These are phyloP conservation scores for Dichomitus squalens DNA, from an alignment of 1,284 basidiomycete genomes.

Conservation along the genomic window DNA sequence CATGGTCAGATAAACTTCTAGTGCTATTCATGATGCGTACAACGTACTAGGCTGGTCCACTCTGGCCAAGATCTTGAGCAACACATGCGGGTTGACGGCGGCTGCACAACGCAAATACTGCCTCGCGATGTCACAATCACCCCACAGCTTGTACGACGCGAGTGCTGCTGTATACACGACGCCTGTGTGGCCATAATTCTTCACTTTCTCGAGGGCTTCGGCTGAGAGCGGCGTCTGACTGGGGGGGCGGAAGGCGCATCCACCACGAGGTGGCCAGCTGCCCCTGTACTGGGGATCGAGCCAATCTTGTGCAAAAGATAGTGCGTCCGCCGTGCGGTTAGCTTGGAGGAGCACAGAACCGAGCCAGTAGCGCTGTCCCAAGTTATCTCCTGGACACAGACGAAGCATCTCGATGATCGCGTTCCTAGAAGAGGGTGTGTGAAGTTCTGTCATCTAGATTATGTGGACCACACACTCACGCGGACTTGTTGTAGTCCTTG, in stretches of 20 bases:
- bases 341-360: slow-evolving; percentile 34
- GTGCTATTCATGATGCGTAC: neutral
- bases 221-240: slow-evolving; percentile 20
- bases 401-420: slow-evolving; percentile 42
- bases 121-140: slow-evolving; percentile 39
- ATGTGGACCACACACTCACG: slow-evolving; percentile 30
- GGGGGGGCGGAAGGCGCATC: slow-evolving; percentile 31
- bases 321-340: slow-evolving; percentile 32
- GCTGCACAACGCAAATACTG: slow-evolving; percentile 42
- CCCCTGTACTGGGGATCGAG: slow-evolving; percentile 16
- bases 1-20: neutral
- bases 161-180: slow-evolving; percentile 42
- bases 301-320: slow-evolving; percentile 37
- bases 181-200: slow-evolving; percentile 19
- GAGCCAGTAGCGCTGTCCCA: slow-evolving; percentile 36
- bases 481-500: slow-evolving; percentile 35
- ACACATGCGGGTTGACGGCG: slow-evolving; percentile 36
- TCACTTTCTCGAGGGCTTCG: slow-evolving; percentile 20
- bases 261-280: slow-evolving; percentile 26
- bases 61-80: slow-evolving; percentile 41
- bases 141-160: slow-evolving; percentile 43
- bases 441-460: neutral
- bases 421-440: slow-evolving; percentile 26
- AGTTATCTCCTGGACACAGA: slow-evolving; percentile 38
- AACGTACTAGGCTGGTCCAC: slow-evolving; percentile 39